Percentiles rank a stretch among this genome's conserved stretches.
Evolutionary conservation across 2,329 filamentous ascomycete genomes (phyloP).

Genomic region (Aspergillus sp.): DNA sequence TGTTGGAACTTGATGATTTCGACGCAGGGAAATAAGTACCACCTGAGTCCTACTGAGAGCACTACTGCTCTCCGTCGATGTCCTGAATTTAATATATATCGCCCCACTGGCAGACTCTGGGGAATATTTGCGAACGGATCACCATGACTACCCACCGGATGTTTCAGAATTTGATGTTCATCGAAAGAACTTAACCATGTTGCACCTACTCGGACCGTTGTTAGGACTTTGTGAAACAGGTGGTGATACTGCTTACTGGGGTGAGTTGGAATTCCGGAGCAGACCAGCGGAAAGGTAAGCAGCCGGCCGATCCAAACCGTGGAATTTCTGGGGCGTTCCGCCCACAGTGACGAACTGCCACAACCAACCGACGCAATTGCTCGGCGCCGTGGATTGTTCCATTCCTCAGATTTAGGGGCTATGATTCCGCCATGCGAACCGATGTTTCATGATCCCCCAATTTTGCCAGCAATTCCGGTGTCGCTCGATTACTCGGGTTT

Average conservation of each 20-base stretch:
- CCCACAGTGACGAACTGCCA: conserved; percentile 1
- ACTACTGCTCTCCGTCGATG: too few relatives aligned
- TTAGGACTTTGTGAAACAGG: background rate
- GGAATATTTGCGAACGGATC: too few relatives aligned
- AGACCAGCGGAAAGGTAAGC: conserved; percentile 16
- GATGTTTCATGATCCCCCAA: background rate
- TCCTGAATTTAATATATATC: too few relatives aligned
- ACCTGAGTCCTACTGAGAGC: too few relatives aligned
- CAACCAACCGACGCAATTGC: background rate
- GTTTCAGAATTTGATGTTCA: too few relatives aligned
- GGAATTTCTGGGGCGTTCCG: conserved; percentile 12
- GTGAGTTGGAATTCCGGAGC: conserved; percentile 10
- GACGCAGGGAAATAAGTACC: too few relatives aligned
- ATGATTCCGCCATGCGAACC: background rate
- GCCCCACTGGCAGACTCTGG: too few relatives aligned
- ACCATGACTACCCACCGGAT: too few relatives aligned
- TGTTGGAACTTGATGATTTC: too few relatives aligned
- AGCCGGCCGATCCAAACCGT: conserved; percentile 16
- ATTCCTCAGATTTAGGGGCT: background rate
- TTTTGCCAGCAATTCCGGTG: background rate
- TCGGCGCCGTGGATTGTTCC: background rate
- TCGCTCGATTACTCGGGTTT: background rate
- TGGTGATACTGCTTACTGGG: background rate
- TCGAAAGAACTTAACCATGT: too few relatives aligned
- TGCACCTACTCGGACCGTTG: background rate